Evolutionary conservation across 2,329 filamentous ascomycete genomes (phyloP), one percentile per base, ranked within the genome.

Genomic region (Ophiocordyceps sinensis): DNA sequence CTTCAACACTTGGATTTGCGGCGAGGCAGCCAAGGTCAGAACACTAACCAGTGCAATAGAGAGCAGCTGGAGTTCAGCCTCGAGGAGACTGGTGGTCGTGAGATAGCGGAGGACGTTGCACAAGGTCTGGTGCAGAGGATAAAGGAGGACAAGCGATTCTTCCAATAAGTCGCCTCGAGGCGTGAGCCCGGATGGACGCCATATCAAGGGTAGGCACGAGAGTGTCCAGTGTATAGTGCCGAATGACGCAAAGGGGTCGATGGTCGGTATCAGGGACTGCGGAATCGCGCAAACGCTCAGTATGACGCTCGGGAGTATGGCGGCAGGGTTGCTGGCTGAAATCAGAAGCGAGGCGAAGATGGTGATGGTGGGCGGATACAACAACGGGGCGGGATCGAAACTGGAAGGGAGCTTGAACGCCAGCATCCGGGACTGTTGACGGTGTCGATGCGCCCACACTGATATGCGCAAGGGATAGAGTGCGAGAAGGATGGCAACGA

Each of bases 341-440:
- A 94, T 68, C 10, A 88, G 79, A 5, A 91, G 65, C 1, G 87
- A 79, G 26, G 91, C 81, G 37, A 88, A 69, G 14, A 88, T 62
- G 1, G 88, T 85, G 28, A 94, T 69, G 3, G 79, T 62, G 6
- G 82, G 73, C 15, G 89, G 89, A 56, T 95, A 96, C 43, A 95
- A 61, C n/a, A 94, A 69, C 11, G 88, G 85, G 7, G 89, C 89
- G 3, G 87, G 88, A 54, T 96, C 89, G 60, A 95, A 94, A n/a
- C 75, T 71, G 4, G 77, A 65, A 1, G 87, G 86, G 31, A 94
- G 66, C 28, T 56, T 55, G 30, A 79, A 51, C 1, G 66, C 63
- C 28, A 67, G 49, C 43, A 47, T 50, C 26, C 47, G 58, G n/a
- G 59, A 58, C 3, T 67, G 59, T 5, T 48, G 56, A 15, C 60